phyloP scores from a whole-genome alignment of 768 basidiomycete species.

The Tephrocybe sp. region DNA sequence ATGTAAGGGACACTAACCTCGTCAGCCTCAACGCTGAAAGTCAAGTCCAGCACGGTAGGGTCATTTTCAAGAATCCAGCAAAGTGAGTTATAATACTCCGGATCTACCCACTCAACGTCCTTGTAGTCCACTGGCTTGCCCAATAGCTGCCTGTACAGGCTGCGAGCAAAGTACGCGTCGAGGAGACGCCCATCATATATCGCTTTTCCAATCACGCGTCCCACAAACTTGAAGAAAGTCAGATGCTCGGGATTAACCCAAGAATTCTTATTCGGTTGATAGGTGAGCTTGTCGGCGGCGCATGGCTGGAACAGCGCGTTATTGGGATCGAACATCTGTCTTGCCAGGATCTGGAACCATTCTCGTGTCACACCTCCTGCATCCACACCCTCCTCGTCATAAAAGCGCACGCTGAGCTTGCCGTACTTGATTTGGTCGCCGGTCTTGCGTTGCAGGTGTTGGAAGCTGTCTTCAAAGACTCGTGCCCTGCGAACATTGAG shows the following conservation, averaged over 20 bases:
- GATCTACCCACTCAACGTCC: conserved; percentile 97
- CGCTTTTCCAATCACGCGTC: conserved; percentile 95
- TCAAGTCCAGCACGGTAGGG: conserved; percentile 81
- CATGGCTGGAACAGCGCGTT: conserved; percentile 98
- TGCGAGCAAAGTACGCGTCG: conserved; percentile 97
- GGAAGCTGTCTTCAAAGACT: conserved; percentile 98
- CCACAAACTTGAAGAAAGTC: conserved; percentile 98
- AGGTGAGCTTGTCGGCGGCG: conserved; percentile 91
- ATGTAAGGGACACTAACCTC: conserved; percentile 56
- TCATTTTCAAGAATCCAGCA: conserved; percentile 99
- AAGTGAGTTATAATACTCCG: conserved; percentile 96
- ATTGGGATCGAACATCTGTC: conserved; percentile 99
- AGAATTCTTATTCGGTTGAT: conserved; percentile 94
- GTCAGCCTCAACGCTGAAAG: conserved; percentile 94
- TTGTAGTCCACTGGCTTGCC: conserved; percentile 94
- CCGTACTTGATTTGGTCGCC: conserved; percentile 98
- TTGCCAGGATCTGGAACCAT: conserved; percentile 97
- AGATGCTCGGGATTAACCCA: conserved; percentile 95
- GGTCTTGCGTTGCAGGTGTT: conserved; percentile 82
- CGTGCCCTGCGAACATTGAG: conserved; percentile 87
- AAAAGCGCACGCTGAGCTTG: conserved; percentile 94
- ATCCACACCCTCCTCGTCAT: conserved; percentile 97
- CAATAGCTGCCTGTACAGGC: conserved; percentile 92
- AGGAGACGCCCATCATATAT: conserved; percentile 95
- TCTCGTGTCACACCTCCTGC: conserved; percentile 97